Conservation (phyloP, 805 yeast species). For the Cyberlindnera mycetangii region DNA sequence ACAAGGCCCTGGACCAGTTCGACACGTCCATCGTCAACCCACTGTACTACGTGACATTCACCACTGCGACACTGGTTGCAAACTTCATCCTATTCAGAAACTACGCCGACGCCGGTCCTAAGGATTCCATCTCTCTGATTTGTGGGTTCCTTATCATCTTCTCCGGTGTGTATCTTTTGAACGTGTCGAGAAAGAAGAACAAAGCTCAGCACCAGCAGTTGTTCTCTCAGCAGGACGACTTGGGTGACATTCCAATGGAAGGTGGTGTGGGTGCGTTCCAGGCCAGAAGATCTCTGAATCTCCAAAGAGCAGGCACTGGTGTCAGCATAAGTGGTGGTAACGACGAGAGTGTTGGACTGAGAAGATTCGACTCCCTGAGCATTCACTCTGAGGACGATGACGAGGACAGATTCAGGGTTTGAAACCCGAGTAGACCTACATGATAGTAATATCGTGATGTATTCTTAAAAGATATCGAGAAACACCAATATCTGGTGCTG, state of each 20-base stretch:
- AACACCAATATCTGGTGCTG: too few species aligned
- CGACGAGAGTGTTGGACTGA: slow-evolving; percentile 50
- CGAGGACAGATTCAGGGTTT: slow-evolving; percentile 32
- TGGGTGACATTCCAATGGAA: slow-evolving; percentile 76
- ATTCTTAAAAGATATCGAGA: too few species aligned
- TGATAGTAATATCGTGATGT: too few species aligned
- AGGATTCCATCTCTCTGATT: slow-evolving; percentile 74
- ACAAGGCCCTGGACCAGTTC: slow-evolving; percentile 89
- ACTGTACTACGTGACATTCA: slow-evolving; percentile 84
- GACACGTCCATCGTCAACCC: slow-evolving; percentile 93
- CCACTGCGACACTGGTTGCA: slow-evolving; percentile 83
- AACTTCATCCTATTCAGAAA: slow-evolving; percentile 85
- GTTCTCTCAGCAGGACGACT: slow-evolving; percentile 47
- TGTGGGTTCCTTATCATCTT: slow-evolving; percentile 86
- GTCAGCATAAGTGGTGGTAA: slow-evolving; percentile 32
- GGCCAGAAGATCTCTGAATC: slow-evolving; percentile 73
- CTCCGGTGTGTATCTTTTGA: slow-evolving; percentile 80
- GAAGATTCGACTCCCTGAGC: slow-evolving; percentile 63
- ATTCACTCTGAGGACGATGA: slow-evolving; percentile 29
- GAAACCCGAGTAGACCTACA: too few species aligned
- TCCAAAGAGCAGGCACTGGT: slow-evolving; percentile 40
- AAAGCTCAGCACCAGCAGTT: slow-evolving; percentile 39
- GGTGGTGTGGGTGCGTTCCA: slow-evolving; percentile 78
- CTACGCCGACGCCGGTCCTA: slow-evolving; percentile 78
- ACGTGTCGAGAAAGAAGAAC: slow-evolving; percentile 67